These are phyloP conservation scores for Sugiyamaella xylanicola DNA, from an alignment of 1,139 yeast species.

Conservation along the genomic window DNA sequence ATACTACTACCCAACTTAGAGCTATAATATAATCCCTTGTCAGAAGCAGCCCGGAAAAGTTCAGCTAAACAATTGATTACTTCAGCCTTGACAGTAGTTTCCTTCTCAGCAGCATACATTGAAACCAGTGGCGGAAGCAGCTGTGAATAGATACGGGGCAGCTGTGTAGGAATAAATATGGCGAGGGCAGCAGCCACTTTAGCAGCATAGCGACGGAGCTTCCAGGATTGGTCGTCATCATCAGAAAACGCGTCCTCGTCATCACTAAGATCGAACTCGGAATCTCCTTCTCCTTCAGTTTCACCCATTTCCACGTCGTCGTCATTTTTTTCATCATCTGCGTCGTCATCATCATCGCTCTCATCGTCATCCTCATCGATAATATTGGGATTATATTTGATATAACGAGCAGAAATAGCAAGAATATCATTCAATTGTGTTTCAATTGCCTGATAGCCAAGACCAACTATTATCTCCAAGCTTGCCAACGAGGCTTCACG, in stretches of 20 bases:
- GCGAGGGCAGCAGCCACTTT: conserved; percentile 50
- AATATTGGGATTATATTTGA: conserved; percentile 61
- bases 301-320: conserved; percentile 31
- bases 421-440: conserved; percentile 42
- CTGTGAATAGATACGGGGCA: conserved; percentile 32
- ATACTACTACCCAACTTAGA: conserved; percentile 33
- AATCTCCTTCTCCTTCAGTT: conserved; percentile 31
- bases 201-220: conserved; percentile 60
- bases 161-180: conserved; percentile 40
- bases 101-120: conserved; percentile 42
- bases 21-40: conserved; percentile 34
- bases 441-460: conserved; percentile 34
- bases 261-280: conserved; percentile 48
- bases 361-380: conserved; percentile 45
- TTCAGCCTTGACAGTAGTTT: conserved; percentile 45
- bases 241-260: conserved; percentile 53
- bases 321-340: conserved; percentile 36
- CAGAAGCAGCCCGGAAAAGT: conserved; percentile 38
- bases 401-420: conserved; percentile 46
- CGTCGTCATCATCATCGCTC: conserved; percentile 42
- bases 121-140: conserved; percentile 38
- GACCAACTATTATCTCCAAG: conserved; percentile 37
- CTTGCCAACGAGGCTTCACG: conserved; percentile 40
- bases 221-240: conserved; percentile 70
- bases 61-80: conserved; percentile 39